Evolutionary conservation across 140 eudicot species (phyloP).

Genomic region (Senecio squalidus): DNA sequence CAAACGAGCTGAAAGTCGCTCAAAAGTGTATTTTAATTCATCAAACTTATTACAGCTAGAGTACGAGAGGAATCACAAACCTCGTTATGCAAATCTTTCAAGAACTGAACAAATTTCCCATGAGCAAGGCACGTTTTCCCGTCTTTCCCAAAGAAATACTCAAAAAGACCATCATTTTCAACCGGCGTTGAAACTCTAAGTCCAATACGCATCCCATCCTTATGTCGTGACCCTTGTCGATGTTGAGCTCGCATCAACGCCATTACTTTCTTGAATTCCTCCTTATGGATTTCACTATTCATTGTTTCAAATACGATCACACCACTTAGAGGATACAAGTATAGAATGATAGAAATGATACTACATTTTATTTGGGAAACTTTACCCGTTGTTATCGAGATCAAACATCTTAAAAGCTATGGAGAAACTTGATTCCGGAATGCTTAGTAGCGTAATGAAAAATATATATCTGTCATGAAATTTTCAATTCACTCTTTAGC

Average conservation of each 20-base stretch:
- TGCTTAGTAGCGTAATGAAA: conserved; percentile 79
- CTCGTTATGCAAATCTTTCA: conserved; percentile 78
- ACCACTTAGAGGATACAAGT: background rate
- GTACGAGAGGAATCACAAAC: conserved; percentile 22
- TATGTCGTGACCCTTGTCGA: conserved; percentile 74
- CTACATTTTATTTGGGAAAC: background rate
- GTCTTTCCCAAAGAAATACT: conserved; percentile 86
- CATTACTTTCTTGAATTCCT: conserved; percentile 88
- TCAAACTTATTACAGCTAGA: no score
- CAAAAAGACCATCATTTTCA: conserved; percentile 73
- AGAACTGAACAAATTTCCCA: conserved; percentile 61
- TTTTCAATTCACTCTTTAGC: background rate
- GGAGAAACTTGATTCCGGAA: conserved; percentile 87
- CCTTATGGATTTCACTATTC: conserved; percentile 62
- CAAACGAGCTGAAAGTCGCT: no score
- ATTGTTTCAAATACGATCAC: background rate
- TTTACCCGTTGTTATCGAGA: conserved; percentile 67
- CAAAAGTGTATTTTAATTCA: no score
- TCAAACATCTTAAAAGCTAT: conserved; percentile 95
- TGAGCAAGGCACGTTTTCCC: conserved; percentile 55
- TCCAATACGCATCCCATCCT: conserved; percentile 67
- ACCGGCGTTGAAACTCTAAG: conserved; percentile 65
- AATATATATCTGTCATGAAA: conserved; percentile 63
- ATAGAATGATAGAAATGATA: background rate
- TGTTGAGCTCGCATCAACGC: conserved; percentile 69